These are phyloP conservation scores for Prunus fruticosa DNA, from an alignment of 306 rosid species.

Conservation along the genomic window DNA sequence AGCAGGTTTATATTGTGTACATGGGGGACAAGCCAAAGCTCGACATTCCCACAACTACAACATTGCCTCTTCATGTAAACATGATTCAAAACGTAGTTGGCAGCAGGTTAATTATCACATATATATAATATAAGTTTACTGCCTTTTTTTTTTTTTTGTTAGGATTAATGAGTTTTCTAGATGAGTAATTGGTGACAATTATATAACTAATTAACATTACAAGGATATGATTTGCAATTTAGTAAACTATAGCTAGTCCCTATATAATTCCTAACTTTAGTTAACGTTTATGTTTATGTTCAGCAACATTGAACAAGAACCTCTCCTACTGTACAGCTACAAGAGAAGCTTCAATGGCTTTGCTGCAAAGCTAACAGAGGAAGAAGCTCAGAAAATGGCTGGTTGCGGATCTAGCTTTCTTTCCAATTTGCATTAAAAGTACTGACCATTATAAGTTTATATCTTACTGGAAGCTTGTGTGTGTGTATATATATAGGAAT, in stretches of 20 bases:
- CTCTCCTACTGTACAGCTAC: slow-evolving; percentile 25
- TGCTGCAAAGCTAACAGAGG: slow-evolving; percentile 33
- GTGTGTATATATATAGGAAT: slow-evolving; percentile 14
- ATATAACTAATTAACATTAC: no score
- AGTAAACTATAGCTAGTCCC: no score
- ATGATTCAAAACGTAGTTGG: slow-evolving; percentile 20
- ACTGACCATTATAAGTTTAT: no score
- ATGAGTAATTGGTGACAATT: no score
- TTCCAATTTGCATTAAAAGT: no score
- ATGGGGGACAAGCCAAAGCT: slow-evolving; percentile 21
- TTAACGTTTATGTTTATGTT: no score
- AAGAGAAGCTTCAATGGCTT: slow-evolving; percentile 46
- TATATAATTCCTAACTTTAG: no score
- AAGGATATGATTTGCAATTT: no score
- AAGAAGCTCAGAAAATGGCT: slow-evolving; percentile 40
- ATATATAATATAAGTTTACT: no score
- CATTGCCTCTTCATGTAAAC: background rate
- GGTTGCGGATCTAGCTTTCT: slow-evolving; percentile 14
- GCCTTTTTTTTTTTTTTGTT: no score
- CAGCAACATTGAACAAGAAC: slow-evolving; percentile 7
- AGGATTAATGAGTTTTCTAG: no score
- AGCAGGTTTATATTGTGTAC: slow-evolving; percentile 26
- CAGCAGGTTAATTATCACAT: background rate
- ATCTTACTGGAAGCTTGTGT: no score
- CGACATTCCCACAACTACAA: background rate